These are phyloP conservation scores for Parastagonospora nodorum DNA, from an alignment of 2,329 filamentous ascomycete genomes.

Conservation along the genomic window DNA sequence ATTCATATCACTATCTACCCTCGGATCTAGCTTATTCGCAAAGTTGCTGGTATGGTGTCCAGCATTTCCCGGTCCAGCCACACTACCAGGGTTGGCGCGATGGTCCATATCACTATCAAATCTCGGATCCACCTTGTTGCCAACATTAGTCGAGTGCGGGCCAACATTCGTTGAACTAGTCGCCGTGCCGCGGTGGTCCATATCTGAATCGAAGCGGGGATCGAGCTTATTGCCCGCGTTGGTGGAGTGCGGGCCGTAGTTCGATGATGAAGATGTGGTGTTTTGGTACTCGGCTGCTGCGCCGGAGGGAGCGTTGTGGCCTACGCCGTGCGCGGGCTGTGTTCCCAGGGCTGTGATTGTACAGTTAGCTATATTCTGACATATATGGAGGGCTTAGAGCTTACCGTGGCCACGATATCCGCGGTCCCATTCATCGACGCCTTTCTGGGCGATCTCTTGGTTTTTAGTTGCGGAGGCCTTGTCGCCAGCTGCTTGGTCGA, in stretches of 20 bases:
- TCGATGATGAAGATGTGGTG: constrained; percentile 28
- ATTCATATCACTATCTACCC: constrained; percentile 25
- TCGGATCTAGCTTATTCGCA: constrained; percentile 23
- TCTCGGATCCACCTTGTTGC: constrained; percentile 36
- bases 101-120: constrained; percentile 34
- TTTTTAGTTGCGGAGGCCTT: constrained; percentile 34
- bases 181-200: constrained; percentile 24
- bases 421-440: constrained; percentile 41
- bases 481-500: constrained; percentile 41
- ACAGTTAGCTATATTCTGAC: background rate
- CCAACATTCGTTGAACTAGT: constrained; percentile 32
- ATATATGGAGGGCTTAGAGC: background rate
- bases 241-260: constrained; percentile 39
- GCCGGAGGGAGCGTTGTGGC: constrained; percentile 21
- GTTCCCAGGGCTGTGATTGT: constrained; percentile 1
- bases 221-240: constrained; percentile 41
- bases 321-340: constrained; percentile 2
- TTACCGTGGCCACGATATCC: constrained; percentile 39
- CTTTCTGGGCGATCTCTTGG: constrained; percentile 37
- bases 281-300: constrained; percentile 30
- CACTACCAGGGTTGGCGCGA: constrained; percentile 19
- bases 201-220: constrained; percentile 37
- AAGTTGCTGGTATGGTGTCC: constrained; percentile 10
- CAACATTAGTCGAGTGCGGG: constrained; percentile 32
- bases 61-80: constrained; percentile 18